A percentile compares a stretch with the other conserved stretches of the same genome.
These are phyloP conservation scores for Clavariopsis aquatica DNA, from an alignment of 495 filamentous ascomycete genomes.

Conservation along the genomic window DNA sequence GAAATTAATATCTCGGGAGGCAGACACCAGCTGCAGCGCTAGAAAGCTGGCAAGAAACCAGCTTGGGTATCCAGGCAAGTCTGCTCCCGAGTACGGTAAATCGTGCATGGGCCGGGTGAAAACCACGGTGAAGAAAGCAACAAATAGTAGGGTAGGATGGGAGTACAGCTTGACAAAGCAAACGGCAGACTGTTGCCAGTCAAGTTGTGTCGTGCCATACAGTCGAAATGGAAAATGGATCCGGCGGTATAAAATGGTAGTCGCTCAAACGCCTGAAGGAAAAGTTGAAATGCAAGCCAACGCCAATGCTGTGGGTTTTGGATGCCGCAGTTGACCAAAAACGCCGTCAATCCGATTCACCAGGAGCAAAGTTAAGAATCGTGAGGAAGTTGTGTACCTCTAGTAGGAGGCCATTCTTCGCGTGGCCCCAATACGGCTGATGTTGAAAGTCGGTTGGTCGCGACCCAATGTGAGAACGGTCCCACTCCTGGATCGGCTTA, in stretches of 20 bases:
- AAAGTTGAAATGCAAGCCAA: conserved; percentile 21
- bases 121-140: conserved; percentile 17
- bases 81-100: conserved; percentile 7
- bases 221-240: conserved; percentile 5
- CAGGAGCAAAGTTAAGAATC: conserved; percentile 31
- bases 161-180: neutral
- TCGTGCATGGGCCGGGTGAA: neutral
- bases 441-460: conserved; percentile 27
- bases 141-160: neutral
- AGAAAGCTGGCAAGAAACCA: conserved; percentile 11
- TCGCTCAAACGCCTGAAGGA: conserved; percentile 37
- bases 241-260: conserved; percentile 24
- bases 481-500: conserved; percentile 29
- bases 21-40: conserved; percentile 25
- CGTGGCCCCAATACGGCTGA: conserved; percentile 30
- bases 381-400: conserved; percentile 17
- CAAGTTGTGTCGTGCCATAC: neutral
- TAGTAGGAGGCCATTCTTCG: conserved; percentile 41
- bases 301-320: conserved; percentile 21
- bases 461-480: conserved; percentile 24
- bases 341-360: conserved; percentile 34
- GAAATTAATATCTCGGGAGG: conserved; percentile 31
- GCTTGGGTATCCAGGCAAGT: conserved; percentile 17
- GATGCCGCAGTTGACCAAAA: conserved; percentile 31
- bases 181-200: conserved; percentile 4